Evolutionary conservation across 129 eudicot genomes (phyloP), one percentile per base, ranked within the genome.

Genomic region (Deinandra increscens): DNA sequence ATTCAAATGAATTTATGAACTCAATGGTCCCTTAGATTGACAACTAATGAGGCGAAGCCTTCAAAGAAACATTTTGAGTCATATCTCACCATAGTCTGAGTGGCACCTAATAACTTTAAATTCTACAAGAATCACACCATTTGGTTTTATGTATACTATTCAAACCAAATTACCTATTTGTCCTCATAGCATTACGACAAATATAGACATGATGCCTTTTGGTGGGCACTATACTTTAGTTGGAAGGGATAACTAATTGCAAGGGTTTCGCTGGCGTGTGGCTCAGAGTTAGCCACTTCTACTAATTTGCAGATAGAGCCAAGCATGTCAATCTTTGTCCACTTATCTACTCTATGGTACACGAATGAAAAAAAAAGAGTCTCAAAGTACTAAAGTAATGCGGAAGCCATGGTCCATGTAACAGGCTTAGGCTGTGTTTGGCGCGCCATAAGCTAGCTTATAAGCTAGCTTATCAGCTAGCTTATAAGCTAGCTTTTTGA

Each of bases 271-370:
- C 26, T 50, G 23, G 56, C 22, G 39, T 5, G 56, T 50, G 56
- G 49, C 49, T 53, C 9, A 19, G 19, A 53, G 34, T 53, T 12
- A 22, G 61, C 17, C 61, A 22, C 61, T 55, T 55, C 3, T 11
- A 23, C 15, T 0, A 53, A 9, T 20, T 19, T 20, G 34, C n/a
- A 53, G 20, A 4, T 53, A 53, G 60, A 53, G 60, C 36, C 17
- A 55, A 23, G 4, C 61, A 11, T 55, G 36, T 23, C 37, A 55
- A 55, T 50, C 56, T 11, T 55, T 22, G 61, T 55, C 61, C 22
- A 55, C 61, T 55, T 55, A 55, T 55, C 37, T 22, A 55, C 61
- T 23, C 17, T 55, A 55, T 10, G 61, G 61, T 22, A 23, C 37
- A 55, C 1, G 15, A 55, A 22, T 55, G 34, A 55, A 55, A 23